A percentile compares a stretch with the other conserved stretches of the same genome.
phyloP scores from a whole-genome alignment of 2,329 filamentous ascomycete species.

The Arthrobotrys entomopaga region DNA sequence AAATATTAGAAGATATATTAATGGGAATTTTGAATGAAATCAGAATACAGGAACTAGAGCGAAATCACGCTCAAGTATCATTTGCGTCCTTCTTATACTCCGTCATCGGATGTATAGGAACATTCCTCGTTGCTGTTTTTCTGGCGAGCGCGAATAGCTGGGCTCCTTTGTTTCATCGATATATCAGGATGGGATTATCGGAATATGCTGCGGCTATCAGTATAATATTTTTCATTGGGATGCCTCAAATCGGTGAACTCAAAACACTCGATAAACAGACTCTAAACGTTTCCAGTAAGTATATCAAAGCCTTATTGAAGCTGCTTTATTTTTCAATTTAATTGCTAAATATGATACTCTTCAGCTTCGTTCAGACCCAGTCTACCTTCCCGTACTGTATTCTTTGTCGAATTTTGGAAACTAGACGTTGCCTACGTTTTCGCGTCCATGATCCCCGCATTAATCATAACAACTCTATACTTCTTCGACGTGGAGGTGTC shows the following conservation, averaged over 20 bases:
- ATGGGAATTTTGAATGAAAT: constrained; percentile 1
- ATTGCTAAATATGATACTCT: neutral
- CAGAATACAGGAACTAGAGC: constrained; percentile 70
- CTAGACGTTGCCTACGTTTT: constrained; percentile 71
- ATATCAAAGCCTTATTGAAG: neutral
- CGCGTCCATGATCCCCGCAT: constrained; percentile 70
- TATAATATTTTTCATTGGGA: constrained; percentile 73
- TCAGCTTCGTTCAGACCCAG: constrained; percentile 67
- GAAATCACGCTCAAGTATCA: constrained; percentile 68
- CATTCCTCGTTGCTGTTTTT: constrained; percentile 71
- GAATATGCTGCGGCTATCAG: constrained; percentile 75
- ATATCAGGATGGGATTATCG: constrained; percentile 70
- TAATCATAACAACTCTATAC: constrained; percentile 74
- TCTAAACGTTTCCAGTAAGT: constrained; percentile 65
- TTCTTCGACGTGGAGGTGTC: constrained; percentile 77
- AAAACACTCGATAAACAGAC: constrained; percentile 69
- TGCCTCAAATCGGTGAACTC: constrained; percentile 72
- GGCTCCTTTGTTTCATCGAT: constrained; percentile 71
- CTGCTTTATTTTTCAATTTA: neutral
- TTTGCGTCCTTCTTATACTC: constrained; percentile 74
- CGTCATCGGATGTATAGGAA: constrained; percentile 72
- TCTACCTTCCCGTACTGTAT: constrained; percentile 67
- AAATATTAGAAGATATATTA: neutral
- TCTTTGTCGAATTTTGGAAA: constrained; percentile 74
- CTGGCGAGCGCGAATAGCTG: constrained; percentile 72